Conservation (phyloP, 2,329 filamentous ascomycete genomes). For the Fusarium sp. region DNA sequence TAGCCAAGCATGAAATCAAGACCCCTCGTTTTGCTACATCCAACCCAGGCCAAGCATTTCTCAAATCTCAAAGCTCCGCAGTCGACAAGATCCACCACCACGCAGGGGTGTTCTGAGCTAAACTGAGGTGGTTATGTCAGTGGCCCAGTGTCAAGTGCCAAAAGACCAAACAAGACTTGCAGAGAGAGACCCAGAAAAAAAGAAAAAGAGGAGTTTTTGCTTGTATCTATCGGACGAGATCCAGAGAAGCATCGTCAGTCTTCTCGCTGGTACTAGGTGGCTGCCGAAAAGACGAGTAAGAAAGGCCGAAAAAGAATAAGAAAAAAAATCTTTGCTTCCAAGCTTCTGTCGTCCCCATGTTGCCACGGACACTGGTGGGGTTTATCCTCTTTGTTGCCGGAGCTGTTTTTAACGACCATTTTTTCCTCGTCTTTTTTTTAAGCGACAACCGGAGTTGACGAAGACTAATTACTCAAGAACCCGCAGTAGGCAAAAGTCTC, state of each 20-base stretch:
- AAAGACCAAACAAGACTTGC: conserved; percentile 13
- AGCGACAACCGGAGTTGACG: conserved; percentile 44
- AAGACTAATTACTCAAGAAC: conserved; percentile 43
- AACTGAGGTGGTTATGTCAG: conserved; percentile 39
- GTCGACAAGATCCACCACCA: conserved; percentile 40
- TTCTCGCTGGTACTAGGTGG: conserved; percentile 22
- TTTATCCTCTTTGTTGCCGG: conserved; percentile 5
- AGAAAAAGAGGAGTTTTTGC: conserved; percentile 25
- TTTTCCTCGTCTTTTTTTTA: conserved; percentile 21
- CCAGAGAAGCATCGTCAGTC: conserved; percentile 30
- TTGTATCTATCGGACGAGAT: conserved; percentile 29
- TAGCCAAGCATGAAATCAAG: conserved; percentile 39
- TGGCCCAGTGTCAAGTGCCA: conserved; percentile 29
- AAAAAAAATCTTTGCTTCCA: conserved; percentile 26
- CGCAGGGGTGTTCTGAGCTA: conserved; percentile 33
- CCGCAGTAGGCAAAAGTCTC: conserved; percentile 40
- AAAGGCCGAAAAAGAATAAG: conserved; percentile 28
- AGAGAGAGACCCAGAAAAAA: conserved; percentile 13
- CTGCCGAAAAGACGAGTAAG: conserved; percentile 12
- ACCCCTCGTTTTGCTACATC: conserved; percentile 32
- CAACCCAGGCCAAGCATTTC: conserved; percentile 40
- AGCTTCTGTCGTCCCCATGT: conserved; percentile 36
- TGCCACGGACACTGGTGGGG: conserved; percentile 46
- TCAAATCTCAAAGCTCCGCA: conserved; percentile 36
- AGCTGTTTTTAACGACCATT: conserved; percentile 1